Conservation (phyloP, 2,329 filamentous ascomycete genomes). For the Calonectria pauciramosa region DNA sequence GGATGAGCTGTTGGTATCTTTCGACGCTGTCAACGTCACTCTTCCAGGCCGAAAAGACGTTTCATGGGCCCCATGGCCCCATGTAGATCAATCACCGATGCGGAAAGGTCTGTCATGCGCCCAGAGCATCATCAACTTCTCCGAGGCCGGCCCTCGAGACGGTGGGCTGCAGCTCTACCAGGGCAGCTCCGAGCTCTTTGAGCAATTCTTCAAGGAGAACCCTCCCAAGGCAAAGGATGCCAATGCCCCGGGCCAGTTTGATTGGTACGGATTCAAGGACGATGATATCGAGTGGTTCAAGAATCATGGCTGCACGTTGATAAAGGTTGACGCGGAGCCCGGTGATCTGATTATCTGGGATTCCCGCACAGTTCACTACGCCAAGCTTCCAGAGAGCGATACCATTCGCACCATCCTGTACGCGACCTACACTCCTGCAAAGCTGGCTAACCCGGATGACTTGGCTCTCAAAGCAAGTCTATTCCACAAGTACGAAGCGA, state of each 20-base stretch:
- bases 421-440: neutral
- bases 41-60: neutral
- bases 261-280: neutral
- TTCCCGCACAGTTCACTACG: neutral
- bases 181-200: neutral
- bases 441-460: neutral
- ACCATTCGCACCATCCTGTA: neutral
- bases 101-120: neutral
- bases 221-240: neutral
- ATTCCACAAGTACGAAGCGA: neutral
- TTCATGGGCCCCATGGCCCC: neutral
- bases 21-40: neutral
- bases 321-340: neutral
- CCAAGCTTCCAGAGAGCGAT: neutral
- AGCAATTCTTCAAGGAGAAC: neutral
- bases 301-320: neutral
- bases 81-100: neutral
- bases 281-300: neutral
- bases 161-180: neutral
- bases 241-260: neutral
- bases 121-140: conserved; percentile 1
- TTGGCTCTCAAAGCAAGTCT: neutral
- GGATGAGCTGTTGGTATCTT: neutral
- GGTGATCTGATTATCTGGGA: neutral
- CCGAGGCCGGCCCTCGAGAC: neutral